Base-by-base conservation (phyloP, 2,329 filamentous ascomycete species). In the Neonectria faginata region DNA sequence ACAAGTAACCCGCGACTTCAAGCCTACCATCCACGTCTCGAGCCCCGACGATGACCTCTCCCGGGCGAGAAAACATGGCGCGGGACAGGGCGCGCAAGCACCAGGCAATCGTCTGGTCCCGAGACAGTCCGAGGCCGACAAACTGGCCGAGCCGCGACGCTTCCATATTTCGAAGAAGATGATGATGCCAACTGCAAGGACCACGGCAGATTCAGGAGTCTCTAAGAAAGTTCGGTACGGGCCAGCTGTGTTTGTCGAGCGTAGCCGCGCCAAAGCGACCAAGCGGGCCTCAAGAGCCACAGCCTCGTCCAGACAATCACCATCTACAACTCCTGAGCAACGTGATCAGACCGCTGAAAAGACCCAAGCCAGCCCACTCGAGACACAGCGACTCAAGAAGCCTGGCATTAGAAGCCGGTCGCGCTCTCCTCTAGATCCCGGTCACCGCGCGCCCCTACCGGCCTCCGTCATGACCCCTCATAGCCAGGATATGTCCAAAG, bases 231-330 rank as follows among this genome's bases (percentile, higher is more conserved):
- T 67, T 5, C 79, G 82, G 14, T 76, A 79, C 36, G 77, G 77
- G 4, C 78, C 83, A n/a, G 81, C 86, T 8, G 77, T 88, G 2
- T 89, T 89, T 64, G 81, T 89, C 3, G 87, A 89, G 74, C 82
- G 84, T 11, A 82, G 79, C 51, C 79, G 80, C 53, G 82, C 73
- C 68, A 82, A 73, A 72, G 78, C 73, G 22, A 60, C 63, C 12
- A 65, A 75, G 51, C 62, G 76, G 29, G 67, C 71, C 16, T 66
- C 67, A 4, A 66, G 64, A 39, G 57, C 53, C 16, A 60, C 57
- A 22, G 53, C 68, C 42, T 41, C 64, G 42, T 56, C 62, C 16
- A 69, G 67, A 33, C 51, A 61, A 42, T 50, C 60, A 42, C 58
- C 64, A 11, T 31, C 52, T 22, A 57, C 63, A 7, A 25, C 59